Evolutionary conservation across 257 asterid species (phyloP), one percentile per base, ranked within the genome.

Genomic region (Jaltomata sinuosa): DNA sequence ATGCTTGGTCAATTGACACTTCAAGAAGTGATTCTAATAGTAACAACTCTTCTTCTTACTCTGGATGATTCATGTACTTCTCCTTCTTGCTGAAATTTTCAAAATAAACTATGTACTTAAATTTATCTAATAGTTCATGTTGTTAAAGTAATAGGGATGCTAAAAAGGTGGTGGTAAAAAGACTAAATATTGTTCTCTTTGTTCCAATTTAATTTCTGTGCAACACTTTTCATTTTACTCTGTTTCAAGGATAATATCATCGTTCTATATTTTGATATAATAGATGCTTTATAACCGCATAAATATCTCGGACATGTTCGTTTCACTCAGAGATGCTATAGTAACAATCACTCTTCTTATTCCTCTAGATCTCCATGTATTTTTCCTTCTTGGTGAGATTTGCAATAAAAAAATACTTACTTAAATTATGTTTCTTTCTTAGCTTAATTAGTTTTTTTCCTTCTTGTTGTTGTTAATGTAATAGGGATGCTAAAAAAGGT

Each of bases 351-450:
- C n/a, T 64, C 72, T 29, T 29, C 32, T 14, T 29, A 14, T 62
- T 62, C 36, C 36, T 61, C 29, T 61, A 1, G 5, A 61, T 25
- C 6, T 25, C 19, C 36, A 25, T 61, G 76, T 3, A 87, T 91
- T 61, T 88, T 90, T 77, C 92, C 87, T 49, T 89, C 93, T 5
- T 86, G n/a, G 91, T 90, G 87, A 89, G 72, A 19, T n/a, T 61
- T 38, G n/a, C 14, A 62, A 45, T 3, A 5, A 22, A 59, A 2
- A 47, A 47, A 47, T 12, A 12, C 0, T 3, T 10, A 18, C 22
- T 45, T 36, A 27, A 42, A 40, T 57, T 57, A 22, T 74, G 27
- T 22, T 62, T 49, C 15, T 14, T 18, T 25, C n/a, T 52, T 47
- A 77, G 74, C 45, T 77, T 79, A 25, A 14, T 50, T 14, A 40